phyloP scores from a whole-genome alignment of 129 eudicot species.

The Artemisia annua region DNA sequence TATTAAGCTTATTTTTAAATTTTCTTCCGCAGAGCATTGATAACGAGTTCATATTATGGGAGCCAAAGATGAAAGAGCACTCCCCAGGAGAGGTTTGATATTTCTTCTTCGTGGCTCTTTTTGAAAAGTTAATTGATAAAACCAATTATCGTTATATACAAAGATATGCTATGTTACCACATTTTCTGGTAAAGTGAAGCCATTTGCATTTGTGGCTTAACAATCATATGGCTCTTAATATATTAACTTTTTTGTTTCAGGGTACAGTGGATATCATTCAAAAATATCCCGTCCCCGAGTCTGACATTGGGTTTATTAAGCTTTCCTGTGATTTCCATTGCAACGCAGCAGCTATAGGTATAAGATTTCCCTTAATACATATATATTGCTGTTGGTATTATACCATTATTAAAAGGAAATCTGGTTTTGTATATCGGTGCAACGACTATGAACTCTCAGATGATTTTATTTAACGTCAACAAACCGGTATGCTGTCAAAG shows the following conservation, averaged over 20 bases:
- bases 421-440: not conserved
- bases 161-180: too few species aligned
- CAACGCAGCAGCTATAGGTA: slow-evolving; percentile 91
- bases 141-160: too few species aligned
- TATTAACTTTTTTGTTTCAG: slow-evolving; percentile 33
- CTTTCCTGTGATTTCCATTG: slow-evolving; percentile 92
- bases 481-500: not conserved
- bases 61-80: too few species aligned
- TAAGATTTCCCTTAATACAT: not conserved
- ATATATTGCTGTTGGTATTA: not conserved
- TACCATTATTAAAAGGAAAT: not conserved
- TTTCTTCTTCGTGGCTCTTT: too few species aligned
- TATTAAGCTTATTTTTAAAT: not conserved
- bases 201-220: too few species aligned
- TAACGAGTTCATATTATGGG: too few species aligned
- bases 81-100: too few species aligned
- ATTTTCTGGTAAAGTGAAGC: too few species aligned
- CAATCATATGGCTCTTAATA: slow-evolving; percentile 10
- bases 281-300: slow-evolving; percentile 93
- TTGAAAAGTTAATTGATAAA: too few species aligned
- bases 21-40: slow-evolving; percentile 48
- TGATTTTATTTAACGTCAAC: not conserved
- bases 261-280: slow-evolving; percentile 91
- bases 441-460: too few species aligned
- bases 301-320: slow-evolving; percentile 98